Percentiles rank a stretch among this genome's conserved stretches.
These are phyloP conservation scores for Nyssa sinensis DNA, from an alignment of 148 eudicot genomes.

Conservation along the genomic window DNA sequence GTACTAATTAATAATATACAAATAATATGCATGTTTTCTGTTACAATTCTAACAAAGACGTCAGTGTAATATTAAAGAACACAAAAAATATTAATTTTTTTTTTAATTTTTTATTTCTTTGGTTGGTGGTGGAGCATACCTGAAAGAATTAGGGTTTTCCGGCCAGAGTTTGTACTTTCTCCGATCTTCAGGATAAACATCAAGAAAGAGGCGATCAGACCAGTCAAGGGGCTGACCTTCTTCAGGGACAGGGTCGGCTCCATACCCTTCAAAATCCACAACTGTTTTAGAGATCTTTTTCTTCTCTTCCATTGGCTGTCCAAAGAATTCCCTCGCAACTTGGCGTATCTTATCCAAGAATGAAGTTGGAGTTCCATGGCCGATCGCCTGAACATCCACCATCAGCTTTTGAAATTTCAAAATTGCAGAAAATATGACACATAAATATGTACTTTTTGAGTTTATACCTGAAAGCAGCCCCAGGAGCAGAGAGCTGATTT, in stretches of 20 bases:
- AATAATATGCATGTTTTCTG: too few relatives aligned
- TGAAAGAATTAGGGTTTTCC: slow-evolving; percentile 36
- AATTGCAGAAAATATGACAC: too few relatives aligned
- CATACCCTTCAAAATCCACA: slow-evolving; percentile 45
- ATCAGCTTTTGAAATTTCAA: too few relatives aligned
- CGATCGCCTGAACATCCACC: slow-evolving; percentile 38
- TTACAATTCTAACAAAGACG: too few relatives aligned
- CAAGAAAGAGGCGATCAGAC: slow-evolving; percentile 47
- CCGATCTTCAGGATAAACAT: slow-evolving; percentile 31
- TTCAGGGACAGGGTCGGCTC: slow-evolving; percentile 48
- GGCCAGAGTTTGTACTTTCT: slow-evolving; percentile 41
- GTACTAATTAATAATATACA: too few relatives aligned
- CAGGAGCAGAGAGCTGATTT: slow-evolving; percentile 36
- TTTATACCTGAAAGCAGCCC: slow-evolving; percentile 49
- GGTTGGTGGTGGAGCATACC: too few relatives aligned
- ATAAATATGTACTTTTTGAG: neutral
- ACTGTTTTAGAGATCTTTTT: slow-evolving; percentile 31
- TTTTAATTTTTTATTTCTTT: too few relatives aligned
- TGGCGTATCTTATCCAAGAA: slow-evolving; percentile 30
- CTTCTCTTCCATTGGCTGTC: slow-evolving; percentile 51
- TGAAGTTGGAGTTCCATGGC: slow-evolving; percentile 44
- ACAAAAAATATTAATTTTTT: too few relatives aligned
- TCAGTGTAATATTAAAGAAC: too few relatives aligned
- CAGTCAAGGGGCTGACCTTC: slow-evolving; percentile 50
- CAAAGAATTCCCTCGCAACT: slow-evolving; percentile 39